phyloP scores from a whole-genome alignment of 1,139 yeast species.

The Magnusiomyces suaveolens region DNA sequence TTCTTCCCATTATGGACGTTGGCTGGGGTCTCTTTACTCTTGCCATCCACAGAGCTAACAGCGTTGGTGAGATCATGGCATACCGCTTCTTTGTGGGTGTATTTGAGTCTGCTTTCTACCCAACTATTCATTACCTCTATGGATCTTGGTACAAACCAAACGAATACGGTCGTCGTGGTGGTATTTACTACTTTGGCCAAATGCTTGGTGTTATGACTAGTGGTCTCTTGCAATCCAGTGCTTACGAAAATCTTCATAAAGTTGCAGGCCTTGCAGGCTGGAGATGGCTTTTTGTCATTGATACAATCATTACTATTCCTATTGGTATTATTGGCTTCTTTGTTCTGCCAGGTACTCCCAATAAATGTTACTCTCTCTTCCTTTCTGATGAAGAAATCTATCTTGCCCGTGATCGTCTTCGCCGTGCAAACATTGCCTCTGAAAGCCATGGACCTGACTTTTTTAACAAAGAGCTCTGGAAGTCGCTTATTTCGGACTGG shows the following conservation, averaged over 20 bases:
- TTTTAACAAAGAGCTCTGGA: conserved; percentile 35
- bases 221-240: conserved; percentile 56
- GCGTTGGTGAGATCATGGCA: conserved; percentile 44
- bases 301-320: conserved; percentile 50
- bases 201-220: conserved; percentile 53
- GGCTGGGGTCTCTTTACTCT: conserved; percentile 62
- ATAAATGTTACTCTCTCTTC: conserved; percentile 39
- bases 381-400: conserved; percentile 57
- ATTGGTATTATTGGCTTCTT: conserved; percentile 59
- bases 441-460: conserved; percentile 11
- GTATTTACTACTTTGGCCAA: conserved; percentile 52
- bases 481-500: conserved; percentile 41
- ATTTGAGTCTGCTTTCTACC: conserved; percentile 52
- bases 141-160: conserved; percentile 54
- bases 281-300: conserved; percentile 68
- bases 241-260: conserved; percentile 41
- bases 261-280: conserved; percentile 48
- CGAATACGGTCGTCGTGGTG: conserved; percentile 53
- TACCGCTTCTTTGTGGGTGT: conserved; percentile 53
- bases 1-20: conserved; percentile 50
- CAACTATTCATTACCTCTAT: conserved; percentile 51
- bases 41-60: conserved; percentile 41
- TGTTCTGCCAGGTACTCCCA: conserved; percentile 61
- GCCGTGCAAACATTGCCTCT: conserved; percentile 7
- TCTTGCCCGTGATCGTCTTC: conserved; percentile 44